These are phyloP conservation scores for Phytophthora capsici DNA, from an alignment of 352 stramenopile genomes.

Conservation along the genomic window DNA sequence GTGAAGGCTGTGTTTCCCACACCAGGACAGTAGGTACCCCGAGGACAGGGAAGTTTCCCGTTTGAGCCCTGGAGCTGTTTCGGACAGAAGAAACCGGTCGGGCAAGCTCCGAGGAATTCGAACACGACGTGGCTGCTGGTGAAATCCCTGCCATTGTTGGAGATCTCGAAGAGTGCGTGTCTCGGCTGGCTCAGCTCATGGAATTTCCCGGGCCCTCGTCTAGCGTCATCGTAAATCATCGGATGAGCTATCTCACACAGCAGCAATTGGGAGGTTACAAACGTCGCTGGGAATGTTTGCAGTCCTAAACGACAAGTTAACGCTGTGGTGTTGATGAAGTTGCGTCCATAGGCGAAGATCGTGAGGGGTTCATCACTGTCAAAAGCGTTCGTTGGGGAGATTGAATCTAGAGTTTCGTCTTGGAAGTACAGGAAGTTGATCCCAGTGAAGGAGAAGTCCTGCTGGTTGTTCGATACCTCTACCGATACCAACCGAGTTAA, in stretches of 20 bases:
- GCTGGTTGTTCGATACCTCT: constrained; percentile 96
- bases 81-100: constrained; percentile 90
- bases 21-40: constrained; percentile 81
- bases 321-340: constrained; percentile 94
- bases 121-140: constrained; percentile 80
- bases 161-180: constrained; percentile 87
- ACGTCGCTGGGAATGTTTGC: constrained; percentile 80
- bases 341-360: constrained; percentile 73
- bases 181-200: constrained; percentile 31
- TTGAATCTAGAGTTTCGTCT: constrained; percentile 74
- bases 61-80: constrained; percentile 49
- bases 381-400: constrained; percentile 66
- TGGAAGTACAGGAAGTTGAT: constrained; percentile 94
- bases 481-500: constrained; percentile 88
- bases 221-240: constrained; percentile 46
- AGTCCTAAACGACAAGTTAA: constrained; percentile 91
- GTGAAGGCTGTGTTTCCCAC: constrained; percentile 93
- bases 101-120: constrained; percentile 83
- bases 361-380: constrained; percentile 46
- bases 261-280: constrained; percentile 85
- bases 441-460: constrained; percentile 93
- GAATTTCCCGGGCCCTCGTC: constrained; percentile 20
- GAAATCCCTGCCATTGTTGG: constrained; percentile 96
- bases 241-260: constrained; percentile 83
- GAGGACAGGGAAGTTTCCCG: constrained; percentile 62